phyloP scores from a whole-genome alignment of 495 filamentous ascomycete genomes.

The Aspergillus saccharolyticus region DNA sequence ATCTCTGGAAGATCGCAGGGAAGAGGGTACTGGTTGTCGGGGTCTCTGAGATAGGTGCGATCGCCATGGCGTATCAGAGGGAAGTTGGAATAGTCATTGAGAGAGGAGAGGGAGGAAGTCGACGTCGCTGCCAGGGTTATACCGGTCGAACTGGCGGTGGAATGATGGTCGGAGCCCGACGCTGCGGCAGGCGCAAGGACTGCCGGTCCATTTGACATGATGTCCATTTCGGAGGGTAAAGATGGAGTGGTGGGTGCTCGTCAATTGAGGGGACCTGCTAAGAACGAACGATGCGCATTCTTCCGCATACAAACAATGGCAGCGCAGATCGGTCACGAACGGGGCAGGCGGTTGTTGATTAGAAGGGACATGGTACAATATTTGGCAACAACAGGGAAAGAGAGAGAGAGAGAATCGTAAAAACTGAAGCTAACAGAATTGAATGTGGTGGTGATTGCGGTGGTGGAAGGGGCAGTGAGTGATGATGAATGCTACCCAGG shows the following conservation, averaged over 20 bases:
- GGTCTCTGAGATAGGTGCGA: constrained; percentile 75
- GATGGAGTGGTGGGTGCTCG: constrained; percentile 23
- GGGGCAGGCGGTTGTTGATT: background rate
- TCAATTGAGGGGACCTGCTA: constrained; percentile 19
- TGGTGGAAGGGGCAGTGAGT: constrained; percentile 1
- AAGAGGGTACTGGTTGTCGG: constrained; percentile 69
- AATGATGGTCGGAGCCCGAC: constrained; percentile 39
- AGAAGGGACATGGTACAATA: constrained; percentile 10
- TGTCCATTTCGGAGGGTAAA: constrained; percentile 24
- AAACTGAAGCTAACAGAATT: background rate
- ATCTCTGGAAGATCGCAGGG: constrained; percentile 85
- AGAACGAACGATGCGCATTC: constrained; percentile 28
- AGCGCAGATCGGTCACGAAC: constrained; percentile 5
- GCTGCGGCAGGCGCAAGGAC: constrained; percentile 25
- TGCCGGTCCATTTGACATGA: constrained; percentile 30
- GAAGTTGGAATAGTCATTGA: constrained; percentile 44
- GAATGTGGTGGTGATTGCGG: constrained; percentile 3
- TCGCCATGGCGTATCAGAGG: constrained; percentile 71
- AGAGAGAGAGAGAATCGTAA: constrained; percentile 9
- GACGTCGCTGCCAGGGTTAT: constrained; percentile 31
- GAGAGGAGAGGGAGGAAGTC: constrained; percentile 33
- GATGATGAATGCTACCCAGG: background rate
- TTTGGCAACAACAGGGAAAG: constrained; percentile 4
- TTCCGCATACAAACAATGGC: constrained; percentile 17
- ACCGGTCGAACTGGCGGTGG: constrained; percentile 33